A percentile compares a stretch with the other conserved stretches of the same genome.
Conservation (phyloP, 139 green algal species). For the Coccomyxa sp. region DNA sequence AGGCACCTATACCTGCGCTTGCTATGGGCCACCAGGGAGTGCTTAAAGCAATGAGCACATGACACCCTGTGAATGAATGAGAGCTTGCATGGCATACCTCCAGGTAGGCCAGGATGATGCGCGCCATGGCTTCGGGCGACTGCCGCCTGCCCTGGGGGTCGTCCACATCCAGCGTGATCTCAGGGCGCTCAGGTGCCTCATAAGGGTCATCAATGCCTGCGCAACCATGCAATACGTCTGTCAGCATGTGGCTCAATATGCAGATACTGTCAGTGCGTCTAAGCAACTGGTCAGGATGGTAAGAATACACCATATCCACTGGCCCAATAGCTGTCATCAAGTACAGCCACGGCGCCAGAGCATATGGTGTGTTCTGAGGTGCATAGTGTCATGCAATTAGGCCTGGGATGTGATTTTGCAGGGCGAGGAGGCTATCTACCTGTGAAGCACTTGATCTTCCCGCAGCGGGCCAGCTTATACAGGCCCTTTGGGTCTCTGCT, state of each 20-base stretch:
- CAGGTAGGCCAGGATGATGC: constrained; percentile 58
- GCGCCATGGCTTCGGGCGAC: constrained; percentile 58
- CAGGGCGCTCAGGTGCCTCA: constrained; percentile 77
- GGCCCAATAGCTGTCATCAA: too few relatives aligned
- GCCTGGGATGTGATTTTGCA: too few relatives aligned
- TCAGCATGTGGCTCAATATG: constrained; percentile 14
- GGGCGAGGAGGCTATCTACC: too few relatives aligned
- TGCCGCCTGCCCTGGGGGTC: constrained; percentile 51
- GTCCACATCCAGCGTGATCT: constrained; percentile 74
- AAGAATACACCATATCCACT: too few relatives aligned
- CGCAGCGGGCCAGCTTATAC: constrained; percentile 90
- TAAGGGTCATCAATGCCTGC: constrained; percentile 93
- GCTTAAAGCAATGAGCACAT: neutral
- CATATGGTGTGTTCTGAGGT: too few relatives aligned
- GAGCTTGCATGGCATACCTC: constrained; percentile 20
- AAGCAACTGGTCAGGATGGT: too few relatives aligned
- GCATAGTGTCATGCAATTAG: too few relatives aligned
- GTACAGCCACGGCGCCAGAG: too few relatives aligned
- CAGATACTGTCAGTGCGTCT: constrained; percentile 7
- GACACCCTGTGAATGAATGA: too few relatives aligned
- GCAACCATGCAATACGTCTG: too few relatives aligned
- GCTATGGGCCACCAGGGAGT: neutral
- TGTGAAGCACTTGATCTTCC: constrained; percentile 89
- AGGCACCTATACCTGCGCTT: neutral
- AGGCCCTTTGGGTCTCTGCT: constrained; percentile 91